Evolutionary conservation across 176 grass and related monocot genomes (phyloP).

Genomic region (Lolium perenne): DNA sequence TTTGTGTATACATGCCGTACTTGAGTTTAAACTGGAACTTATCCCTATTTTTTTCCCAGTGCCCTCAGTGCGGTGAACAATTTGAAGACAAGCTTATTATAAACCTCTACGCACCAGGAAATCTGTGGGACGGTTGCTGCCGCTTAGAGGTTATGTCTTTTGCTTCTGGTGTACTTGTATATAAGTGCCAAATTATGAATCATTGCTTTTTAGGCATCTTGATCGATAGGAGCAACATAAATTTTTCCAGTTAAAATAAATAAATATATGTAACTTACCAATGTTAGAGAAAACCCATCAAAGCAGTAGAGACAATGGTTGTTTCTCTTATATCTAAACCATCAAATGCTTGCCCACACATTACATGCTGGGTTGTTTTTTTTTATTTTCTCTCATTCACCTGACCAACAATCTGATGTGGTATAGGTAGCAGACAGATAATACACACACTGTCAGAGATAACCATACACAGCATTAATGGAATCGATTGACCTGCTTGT

Average conservation of each 20-base stretch:
- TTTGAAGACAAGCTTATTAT: slow-evolving; percentile 52
- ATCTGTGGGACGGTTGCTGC: not conserved
- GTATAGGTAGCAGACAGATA: not conserved
- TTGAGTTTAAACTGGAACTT: not conserved
- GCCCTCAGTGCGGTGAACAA: slow-evolving; percentile 61
- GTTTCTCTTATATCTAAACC: no score
- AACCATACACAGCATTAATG: not conserved
- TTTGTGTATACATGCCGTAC: not conserved
- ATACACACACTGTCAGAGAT: not conserved
- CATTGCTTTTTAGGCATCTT: no score
- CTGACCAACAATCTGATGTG: not conserved
- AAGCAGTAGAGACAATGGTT: no score
- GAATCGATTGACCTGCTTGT: not conserved
- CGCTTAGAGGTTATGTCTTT: not conserved
- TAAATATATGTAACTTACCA: no score
- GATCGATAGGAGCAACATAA: no score
- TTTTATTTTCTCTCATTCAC: not conserved
- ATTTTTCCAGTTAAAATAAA: no score
- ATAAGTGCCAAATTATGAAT: no score
- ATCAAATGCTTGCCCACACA: no score
- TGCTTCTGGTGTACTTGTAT: no score
- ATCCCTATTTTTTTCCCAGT: slow-evolving; percentile 38
- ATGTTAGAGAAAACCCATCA: not conserved
- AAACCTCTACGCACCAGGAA: slow-evolving; percentile 60
- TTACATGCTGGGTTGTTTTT: no score